phyloP scores from a whole-genome alignment of 495 filamentous ascomycete genomes.

The Hypoxylon intermedium region DNA sequence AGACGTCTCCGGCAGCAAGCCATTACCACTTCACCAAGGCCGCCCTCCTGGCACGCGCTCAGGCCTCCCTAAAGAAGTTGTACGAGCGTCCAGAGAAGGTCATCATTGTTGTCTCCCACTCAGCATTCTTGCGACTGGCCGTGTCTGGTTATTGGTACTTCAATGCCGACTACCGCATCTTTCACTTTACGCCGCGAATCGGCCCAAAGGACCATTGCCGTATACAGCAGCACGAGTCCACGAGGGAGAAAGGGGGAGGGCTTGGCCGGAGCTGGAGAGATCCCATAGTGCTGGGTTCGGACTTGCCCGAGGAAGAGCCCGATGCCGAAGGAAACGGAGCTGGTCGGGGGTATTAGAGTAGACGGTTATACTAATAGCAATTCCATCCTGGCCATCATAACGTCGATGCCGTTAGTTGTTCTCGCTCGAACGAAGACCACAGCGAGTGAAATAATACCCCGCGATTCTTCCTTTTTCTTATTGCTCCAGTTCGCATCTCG shows the following conservation, averaged over 20 bases:
- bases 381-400: too few species aligned
- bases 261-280: conserved; percentile 41
- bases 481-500: conserved; percentile 2
- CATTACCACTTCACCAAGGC: conserved; percentile 55
- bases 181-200: conserved; percentile 57
- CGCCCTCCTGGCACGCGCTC: conserved; percentile 58
- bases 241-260: conserved; percentile 45
- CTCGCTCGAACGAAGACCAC: too few species aligned
- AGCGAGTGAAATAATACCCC: too few species aligned
- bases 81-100: conserved; percentile 63
- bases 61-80: conserved; percentile 55
- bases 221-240: conserved; percentile 53
- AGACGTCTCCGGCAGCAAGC: conserved; percentile 51
- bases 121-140: conserved; percentile 60
- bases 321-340: conserved; percentile 18
- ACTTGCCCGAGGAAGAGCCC: conserved; percentile 37
- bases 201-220: conserved; percentile 38
- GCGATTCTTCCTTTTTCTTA: conserved; percentile 3
- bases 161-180: conserved; percentile 69
- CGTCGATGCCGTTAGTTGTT: too few species aligned
- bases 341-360: conserved; percentile 25
- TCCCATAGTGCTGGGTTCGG: conserved; percentile 35
- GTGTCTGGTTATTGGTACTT: conserved; percentile 57
- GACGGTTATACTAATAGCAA: too few species aligned
- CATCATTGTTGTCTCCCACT: conserved; percentile 66